Base-by-base conservation (phyloP, 1,284 basidiomycete genomes). In the Caloboletus inedulis region DNA sequence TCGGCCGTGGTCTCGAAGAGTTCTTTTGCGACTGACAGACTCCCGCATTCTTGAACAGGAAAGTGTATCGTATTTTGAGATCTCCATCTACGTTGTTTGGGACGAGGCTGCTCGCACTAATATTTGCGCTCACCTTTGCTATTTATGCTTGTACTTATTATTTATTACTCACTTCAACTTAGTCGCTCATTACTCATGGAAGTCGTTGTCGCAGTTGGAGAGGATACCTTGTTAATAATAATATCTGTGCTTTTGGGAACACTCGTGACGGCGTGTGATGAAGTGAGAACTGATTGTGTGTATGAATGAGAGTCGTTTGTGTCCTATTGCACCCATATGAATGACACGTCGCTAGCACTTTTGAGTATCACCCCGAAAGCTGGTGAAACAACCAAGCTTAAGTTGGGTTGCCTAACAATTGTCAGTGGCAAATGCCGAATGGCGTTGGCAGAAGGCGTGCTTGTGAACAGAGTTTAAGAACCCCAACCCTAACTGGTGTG, bases 1-100 rank as follows among this genome's bases (percentile, higher is more conserved):
- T 71, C 21, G 66, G 57, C 2, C 65, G 54, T 30, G 42, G 54
- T 27, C 40, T 68, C 1, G 54, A 66, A 42, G 64, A 70, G 16
- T 68, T 67, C 45, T 68, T 69, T 54, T 61, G 54, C 19, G 49
- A 43, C 40, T 62, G 35, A 60, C 3, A 5, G n/a, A 19, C 35
- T 44, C 21, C 36, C 23, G 37, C 25, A 25, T 29, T 7, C 30
- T 58, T 19, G 5, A 18, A 12, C 4, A 12, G 16, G 7, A 33
- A 25, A 21, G 25, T 9, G 3, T 27, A 12, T 23, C 31, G 9
- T 29, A 14, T 19, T n/a, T 45, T 40, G 29, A 31, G 34, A 9
- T 25, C 18, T 31, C 16, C 13, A 9, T 39, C 12, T 30, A 45
- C 41, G 31, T 33, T 47, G 34, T 50, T 31, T n/a, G 23, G 35